These are phyloP conservation scores for Ganoderma meredithae DNA, from an alignment of 1,284 basidiomycete species.

Conservation along the genomic window DNA sequence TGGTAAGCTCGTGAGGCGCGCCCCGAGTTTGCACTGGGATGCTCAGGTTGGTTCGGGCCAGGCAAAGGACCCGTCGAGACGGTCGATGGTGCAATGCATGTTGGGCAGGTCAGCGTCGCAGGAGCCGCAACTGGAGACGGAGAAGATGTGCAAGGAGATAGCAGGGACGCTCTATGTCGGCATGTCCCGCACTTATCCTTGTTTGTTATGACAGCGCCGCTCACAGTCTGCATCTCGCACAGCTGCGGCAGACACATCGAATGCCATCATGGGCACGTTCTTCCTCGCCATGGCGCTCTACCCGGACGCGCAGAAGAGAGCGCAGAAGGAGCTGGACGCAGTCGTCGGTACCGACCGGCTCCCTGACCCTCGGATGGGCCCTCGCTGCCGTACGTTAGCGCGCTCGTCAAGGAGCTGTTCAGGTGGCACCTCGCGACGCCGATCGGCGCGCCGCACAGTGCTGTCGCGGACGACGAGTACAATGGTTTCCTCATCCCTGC, in stretches of 20 bases:
- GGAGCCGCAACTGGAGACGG: conserved; percentile 5
- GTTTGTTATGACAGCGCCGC: not conserved
- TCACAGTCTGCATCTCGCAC: not conserved
- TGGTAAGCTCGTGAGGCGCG: conserved; percentile 15
- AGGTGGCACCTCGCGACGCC: conserved; percentile 39
- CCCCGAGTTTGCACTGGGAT: not conserved
- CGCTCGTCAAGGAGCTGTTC: conserved; percentile 44
- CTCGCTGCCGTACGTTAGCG: conserved; percentile 42
- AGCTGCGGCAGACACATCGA: conserved; percentile 24
- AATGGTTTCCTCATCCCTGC: conserved; percentile 25
- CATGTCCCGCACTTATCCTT: not conserved
- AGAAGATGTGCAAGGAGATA: conserved; percentile 10
- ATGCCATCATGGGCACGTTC: conserved; percentile 26
- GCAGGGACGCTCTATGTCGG: conserved; percentile 27
- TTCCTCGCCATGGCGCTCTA: conserved; percentile 42
- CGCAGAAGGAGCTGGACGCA: conserved; percentile 43
- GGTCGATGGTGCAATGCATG: conserved; percentile 17
- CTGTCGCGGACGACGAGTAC: conserved; percentile 26
- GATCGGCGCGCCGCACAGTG: conserved; percentile 27
- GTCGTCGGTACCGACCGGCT: conserved; percentile 40
- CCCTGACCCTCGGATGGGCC: conserved; percentile 41
- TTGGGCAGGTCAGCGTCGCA: conserved; percentile 12
- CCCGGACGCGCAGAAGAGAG: conserved; percentile 40
- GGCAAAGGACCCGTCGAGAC: conserved; percentile 6
- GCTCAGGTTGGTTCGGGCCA: not conserved